Base-by-base conservation (phyloP, 306 rosid genomes). In the Canavalia gladiata region DNA sequence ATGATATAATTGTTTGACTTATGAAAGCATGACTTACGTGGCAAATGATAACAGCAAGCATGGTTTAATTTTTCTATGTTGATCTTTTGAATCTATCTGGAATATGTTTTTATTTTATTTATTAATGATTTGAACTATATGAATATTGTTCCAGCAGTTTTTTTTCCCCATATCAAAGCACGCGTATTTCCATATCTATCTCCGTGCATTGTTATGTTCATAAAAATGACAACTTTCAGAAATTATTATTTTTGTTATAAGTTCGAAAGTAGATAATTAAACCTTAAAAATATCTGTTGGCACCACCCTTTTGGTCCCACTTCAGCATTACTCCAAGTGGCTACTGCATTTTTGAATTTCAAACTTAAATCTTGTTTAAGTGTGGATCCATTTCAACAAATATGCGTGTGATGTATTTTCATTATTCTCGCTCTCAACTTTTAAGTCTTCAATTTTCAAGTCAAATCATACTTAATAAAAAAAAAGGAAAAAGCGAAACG, bases 271-370 rank as follows among this genome's bases (percentile, higher is more conserved):
- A 31, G 30, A 69, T 12, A 69, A 49, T 69, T 46, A 69, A 30
- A 51, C 2, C 41, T 69, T 46, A 46, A 56, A 18, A 29, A 51
- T 18, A 52, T 65, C 33, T 65, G 33, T 8, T 3, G 34, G n/a
- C 8, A 10, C 59, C 13, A 37, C 5, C 0, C n/a, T 13, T 34
- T 13, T 34, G 64, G 62, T 35, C 63, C 63, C 47, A n/a, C 60
- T 7, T 34, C 12, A 33, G 29, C 62, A 71, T 51, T 59, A 7
- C 6, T 37, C 18, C 47, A 59, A 72, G 13, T 60, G 1, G 11
- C 10, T 39, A 25, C 71, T 43, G 6, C 25, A 18, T 56, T 64
- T 58, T 57, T 7, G 47, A 67, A 68, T 57, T 82, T 82, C 81
- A 58, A 82, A 68, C 58, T 51, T 50, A 13, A 35, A 47, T 58